These are phyloP conservation scores for Dinochytrium kinnereticum DNA, from an alignment of 371 early-diverging fungal species.

Conservation along the genomic window DNA sequence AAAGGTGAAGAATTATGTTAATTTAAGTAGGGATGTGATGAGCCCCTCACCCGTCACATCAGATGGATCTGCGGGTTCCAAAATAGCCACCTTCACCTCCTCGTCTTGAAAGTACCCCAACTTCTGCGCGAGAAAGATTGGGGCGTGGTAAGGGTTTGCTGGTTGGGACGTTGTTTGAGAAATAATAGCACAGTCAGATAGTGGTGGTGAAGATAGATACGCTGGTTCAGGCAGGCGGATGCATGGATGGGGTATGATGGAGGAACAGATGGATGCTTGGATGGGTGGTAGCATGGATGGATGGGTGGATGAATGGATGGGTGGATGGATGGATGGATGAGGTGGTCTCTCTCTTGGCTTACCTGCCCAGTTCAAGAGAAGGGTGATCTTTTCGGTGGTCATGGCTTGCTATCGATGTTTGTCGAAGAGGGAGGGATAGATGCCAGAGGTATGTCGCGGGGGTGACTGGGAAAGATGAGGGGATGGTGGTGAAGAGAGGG, in stretches of 20 bases:
- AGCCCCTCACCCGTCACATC: slow-evolving; percentile 56
- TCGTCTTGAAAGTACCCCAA: slow-evolving; percentile 64
- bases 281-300: neutral
- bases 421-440: neutral
- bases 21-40: neutral
- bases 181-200: neutral
- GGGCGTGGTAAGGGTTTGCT: slow-evolving; percentile 71
- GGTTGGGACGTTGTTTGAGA: neutral
- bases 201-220: neutral
- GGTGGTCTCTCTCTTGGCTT: neutral
- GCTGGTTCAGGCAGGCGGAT: no score
- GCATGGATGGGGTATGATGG: neutral
- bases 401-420: neutral
- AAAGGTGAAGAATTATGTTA: no score
- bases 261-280: neutral
- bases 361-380: slow-evolving; percentile 41
- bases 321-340: neutral
- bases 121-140: slow-evolving; percentile 68
- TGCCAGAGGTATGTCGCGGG: neutral
- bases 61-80: slow-evolving; percentile 69
- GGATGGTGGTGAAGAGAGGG: neutral
- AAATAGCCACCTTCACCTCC: slow-evolving; percentile 67
- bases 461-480: neutral
- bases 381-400: slow-evolving; percentile 34
- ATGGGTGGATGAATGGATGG: neutral